These are phyloP conservation scores for Scalesia atractyloides DNA, from an alignment of 129 eudicot species.

Conservation along the genomic window DNA sequence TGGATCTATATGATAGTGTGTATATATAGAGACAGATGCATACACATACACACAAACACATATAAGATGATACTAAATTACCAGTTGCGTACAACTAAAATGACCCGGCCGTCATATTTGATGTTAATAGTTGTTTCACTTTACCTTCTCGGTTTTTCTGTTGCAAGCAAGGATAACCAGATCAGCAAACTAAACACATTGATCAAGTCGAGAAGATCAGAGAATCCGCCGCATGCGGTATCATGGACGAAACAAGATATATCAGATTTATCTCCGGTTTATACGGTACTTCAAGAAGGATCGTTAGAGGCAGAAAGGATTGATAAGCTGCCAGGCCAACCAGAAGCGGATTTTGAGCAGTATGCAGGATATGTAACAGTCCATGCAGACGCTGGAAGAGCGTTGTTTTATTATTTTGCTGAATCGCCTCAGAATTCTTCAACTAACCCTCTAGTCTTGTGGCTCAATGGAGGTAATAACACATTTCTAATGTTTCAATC, in stretches of 20 bases:
- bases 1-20: neutral
- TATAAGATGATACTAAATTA: neutral
- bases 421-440: conserved; percentile 50
- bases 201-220: conserved; percentile 26
- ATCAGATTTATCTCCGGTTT: conserved; percentile 28
- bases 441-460: conserved; percentile 54
- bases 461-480: conserved; percentile 52
- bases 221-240: conserved; percentile 5
- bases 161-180: conserved; percentile 30
- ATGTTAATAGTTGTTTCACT: conserved; percentile 11
- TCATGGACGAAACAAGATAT: conserved; percentile 23
- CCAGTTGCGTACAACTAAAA: conserved; percentile 4
- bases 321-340: conserved; percentile 49
- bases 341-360: conserved; percentile 46
- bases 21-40: neutral
- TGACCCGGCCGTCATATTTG: conserved; percentile 10
- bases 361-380: conserved; percentile 59
- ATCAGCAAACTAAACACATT: conserved; percentile 32
- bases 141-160: conserved; percentile 17
- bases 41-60: neutral
- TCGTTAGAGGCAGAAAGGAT: conserved; percentile 46
- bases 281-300: conserved; percentile 36
- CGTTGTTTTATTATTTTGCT: conserved; percentile 58
- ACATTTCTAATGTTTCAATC: neutral
- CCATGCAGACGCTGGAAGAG: conserved; percentile 44